Base-by-base conservation (phyloP, 805 yeast genomes). In the Starmerella apicola region DNA sequence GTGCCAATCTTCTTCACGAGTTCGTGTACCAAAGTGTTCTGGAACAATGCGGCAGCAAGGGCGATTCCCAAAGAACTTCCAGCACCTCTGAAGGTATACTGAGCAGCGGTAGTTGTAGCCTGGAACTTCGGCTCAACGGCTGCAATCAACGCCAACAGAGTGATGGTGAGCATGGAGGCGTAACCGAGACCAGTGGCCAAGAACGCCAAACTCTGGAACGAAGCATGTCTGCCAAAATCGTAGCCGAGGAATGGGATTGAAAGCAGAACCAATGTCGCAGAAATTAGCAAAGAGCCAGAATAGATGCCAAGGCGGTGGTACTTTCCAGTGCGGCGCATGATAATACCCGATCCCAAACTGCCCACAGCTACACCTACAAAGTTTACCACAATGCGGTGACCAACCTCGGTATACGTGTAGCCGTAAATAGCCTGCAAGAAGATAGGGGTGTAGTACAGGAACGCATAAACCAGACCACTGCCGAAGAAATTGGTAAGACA, bases 51-150 rank as follows among this genome's bases (percentile, higher is more conserved):
- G 17, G 80, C 69, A 0, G 81, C 76, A 10, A 76, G 50, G 1
- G 86, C 65, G 13, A 83, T 85, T 28, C 94, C 94, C 36, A 82
- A 59, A 0, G 91, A 80, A n/a, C 88, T 78, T 0, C 94, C 94
- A 1, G 85, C 77, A 8, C 88, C 78, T 53, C 94, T 68, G 64
- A 81, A 83, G 0, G 86, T 85, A 57, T 86, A 85, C 54, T 83
- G 94, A 42, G 86, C 81, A 0, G 94, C 81, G 0, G 95, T 85
- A 2, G 88, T 79, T 17, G 84, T 70, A 1, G 95, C 94, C 58
- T 83, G 94, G 52, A 67, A 71, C 38, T 71, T 67, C 18, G 65
- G 58, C 8, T 80, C 76, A 2, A 79, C 91, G 1, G 91, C 72
- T 0, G 91, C 77, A 39, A 83, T 79, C 59, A 83, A 66, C 0